Base-by-base conservation (phyloP, 768 basidiomycete species). In the Macrolepiota dolichaula region DNA sequence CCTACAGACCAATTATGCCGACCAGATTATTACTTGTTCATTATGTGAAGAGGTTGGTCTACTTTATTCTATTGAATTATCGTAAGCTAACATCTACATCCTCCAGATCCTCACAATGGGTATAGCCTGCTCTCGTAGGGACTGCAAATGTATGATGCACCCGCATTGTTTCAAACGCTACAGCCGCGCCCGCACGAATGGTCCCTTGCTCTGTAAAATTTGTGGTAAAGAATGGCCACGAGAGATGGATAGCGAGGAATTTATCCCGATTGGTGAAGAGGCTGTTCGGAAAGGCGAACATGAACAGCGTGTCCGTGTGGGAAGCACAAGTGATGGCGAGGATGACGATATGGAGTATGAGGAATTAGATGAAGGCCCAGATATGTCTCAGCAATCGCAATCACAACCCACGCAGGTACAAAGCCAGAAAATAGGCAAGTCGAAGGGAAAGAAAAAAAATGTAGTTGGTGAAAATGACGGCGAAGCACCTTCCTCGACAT, bases 1-100 rank as follows among this genome's bases (percentile, higher is more conserved):
- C 68, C 80, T 96, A 62, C 87, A 85, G 66, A 79, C 82, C 15
- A 87, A 84, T 3, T 96, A 87, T 70, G 78, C 85, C 0, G 86
- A 91, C 1, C 88, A 92, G 52, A 73, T 84, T 15, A 66, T 85
- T 2, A 88, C 92, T 64, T 95, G 93, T 67, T 83, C 82, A 1
- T 81, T 88, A 51, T 95, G 93, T 74, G 69, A 79, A 62, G 88
- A 90, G 75, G 89, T 91, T 57, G 13, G 76, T 70, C 11, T 19
- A 35, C 9, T 38, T 29, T 38, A 40, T 32, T 29, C n/a, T 61
- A 36, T 44, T 29, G 44, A n/a, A n/a, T 11, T 47, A 17, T 25
- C 19, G 11, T 10, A 47, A 44, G 52, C 55, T 42, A 57, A 55
- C 17, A 36, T 15, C 27, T 25, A n/a, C 50, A 24, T 63, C 25